phyloP scores from a whole-genome alignment of 1,139 yeast genomes.

The Yamadazyma epiphylla region DNA sequence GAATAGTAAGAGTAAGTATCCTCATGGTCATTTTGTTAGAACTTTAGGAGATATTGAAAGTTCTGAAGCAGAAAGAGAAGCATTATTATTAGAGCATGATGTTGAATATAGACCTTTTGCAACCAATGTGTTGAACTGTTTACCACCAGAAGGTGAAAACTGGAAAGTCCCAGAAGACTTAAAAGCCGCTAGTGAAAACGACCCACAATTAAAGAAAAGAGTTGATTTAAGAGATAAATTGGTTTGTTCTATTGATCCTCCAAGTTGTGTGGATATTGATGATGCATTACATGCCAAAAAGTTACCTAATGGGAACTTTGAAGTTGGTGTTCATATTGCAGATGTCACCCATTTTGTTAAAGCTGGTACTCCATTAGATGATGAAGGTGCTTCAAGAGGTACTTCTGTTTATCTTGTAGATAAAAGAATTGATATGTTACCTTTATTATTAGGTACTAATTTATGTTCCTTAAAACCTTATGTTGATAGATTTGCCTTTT shows the following conservation, averaged over 20 bases:
- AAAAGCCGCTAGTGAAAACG: conserved; percentile 39
- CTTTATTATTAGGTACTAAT: conserved; percentile 92
- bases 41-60: conserved; percentile 87
- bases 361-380: conserved; percentile 87
- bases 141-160: conserved; percentile 88
- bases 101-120: conserved; percentile 96
- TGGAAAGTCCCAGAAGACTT: conserved; percentile 81
- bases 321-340: conserved; percentile 98
- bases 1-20: conserved; percentile 80
- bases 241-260: conserved; percentile 97
- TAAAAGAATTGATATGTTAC: conserved; percentile 98
- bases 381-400: conserved; percentile 96
- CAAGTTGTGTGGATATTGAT: conserved; percentile 97
- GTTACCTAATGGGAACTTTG: conserved; percentile 89
- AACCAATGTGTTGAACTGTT: conserved; percentile 84
- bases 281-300: conserved; percentile 90
- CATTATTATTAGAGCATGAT: conserved; percentile 87
- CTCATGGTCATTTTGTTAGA: conserved; percentile 93
- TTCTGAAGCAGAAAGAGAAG: conserved; percentile 95
- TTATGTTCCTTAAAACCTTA: conserved; percentile 92
- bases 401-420: conserved; percentile 98
- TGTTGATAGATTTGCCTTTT: conserved; percentile 94
- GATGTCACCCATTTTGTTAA: conserved; percentile 97
- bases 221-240: conserved; percentile 82
- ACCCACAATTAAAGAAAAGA: conserved; percentile 61